phyloP scores from a whole-genome alignment of 2,329 filamentous ascomycete species.

The Blumeria graminis region DNA sequence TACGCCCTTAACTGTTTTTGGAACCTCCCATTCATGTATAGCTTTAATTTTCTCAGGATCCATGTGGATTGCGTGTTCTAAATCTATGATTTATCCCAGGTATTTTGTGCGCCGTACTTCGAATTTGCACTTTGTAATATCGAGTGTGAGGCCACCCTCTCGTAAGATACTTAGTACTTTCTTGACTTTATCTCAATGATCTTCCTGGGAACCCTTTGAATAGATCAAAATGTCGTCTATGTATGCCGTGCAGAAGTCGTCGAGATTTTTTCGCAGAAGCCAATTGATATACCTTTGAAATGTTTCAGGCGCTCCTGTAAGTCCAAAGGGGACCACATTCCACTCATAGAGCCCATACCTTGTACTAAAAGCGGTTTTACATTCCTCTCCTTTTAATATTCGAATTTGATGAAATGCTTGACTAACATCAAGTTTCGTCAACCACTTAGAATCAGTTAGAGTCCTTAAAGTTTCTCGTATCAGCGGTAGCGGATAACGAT shows the following conservation, averaged over 20 bases:
- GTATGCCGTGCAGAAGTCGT: conserved; percentile 2
- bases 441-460: not conserved
- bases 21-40: conserved; percentile 1
- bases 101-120: conserved; percentile 1
- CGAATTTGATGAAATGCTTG: not conserved
- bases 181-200: conserved; percentile 2
- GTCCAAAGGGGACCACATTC: conserved; percentile 2
- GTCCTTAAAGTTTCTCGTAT: not conserved
- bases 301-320: not conserved
- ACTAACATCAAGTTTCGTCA: not conserved
- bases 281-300: conserved; percentile 3
- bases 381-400: conserved; percentile 1
- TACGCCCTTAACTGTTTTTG: not conserved
- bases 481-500: conserved; percentile 1
- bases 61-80: not conserved
- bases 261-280: conserved; percentile 1
- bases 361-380: conserved; percentile 1
- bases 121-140: conserved; percentile 3
- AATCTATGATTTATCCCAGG: conserved; percentile 1
- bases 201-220: not conserved
- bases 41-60: conserved; percentile 2
- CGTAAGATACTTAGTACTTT: conserved; percentile 1
- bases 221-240: conserved; percentile 4
- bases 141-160: not conserved
- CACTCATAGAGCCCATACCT: conserved; percentile 1